A percentile compares a stretch with the other conserved stretches of the same genome.
These are phyloP conservation scores for Senecio squalidus DNA, from an alignment of 140 eudicot species.

Conservation along the genomic window DNA sequence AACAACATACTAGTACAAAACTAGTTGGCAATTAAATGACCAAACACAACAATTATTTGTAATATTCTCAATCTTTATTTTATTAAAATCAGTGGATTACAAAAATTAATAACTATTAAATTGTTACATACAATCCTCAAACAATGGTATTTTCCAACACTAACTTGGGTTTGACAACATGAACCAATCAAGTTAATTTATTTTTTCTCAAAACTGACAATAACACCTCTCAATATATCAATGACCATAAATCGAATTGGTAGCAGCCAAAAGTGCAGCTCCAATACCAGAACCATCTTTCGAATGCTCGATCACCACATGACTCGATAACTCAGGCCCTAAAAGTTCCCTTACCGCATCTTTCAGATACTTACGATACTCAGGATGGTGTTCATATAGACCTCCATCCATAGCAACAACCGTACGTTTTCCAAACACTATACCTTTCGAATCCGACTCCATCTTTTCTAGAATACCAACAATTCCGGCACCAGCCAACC, in stretches of 20 bases:
- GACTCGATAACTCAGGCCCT: conserved; percentile 50
- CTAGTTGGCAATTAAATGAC: no score
- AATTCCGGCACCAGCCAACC: conserved; percentile 84
- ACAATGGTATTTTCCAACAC: no score
- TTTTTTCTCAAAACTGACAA: no score
- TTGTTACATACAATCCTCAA: no score
- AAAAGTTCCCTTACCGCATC: conserved; percentile 65
- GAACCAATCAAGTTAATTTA: no score
- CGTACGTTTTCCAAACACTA: conserved; percentile 53
- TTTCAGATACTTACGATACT: conserved; percentile 63
- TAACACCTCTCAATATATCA: conserved; percentile 25
- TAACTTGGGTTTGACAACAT: no score
- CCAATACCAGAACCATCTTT: conserved; percentile 99
- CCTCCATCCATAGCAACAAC: conserved; percentile 99
- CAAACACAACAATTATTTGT: no score
- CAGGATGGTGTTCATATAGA: conserved; percentile 70
- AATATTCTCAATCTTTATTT: no score
- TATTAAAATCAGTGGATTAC: no score
- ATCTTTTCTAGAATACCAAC: conserved; percentile 81
- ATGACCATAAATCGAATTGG: conserved; percentile 59
- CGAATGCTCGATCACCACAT: conserved; percentile 62
- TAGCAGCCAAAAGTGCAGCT: conserved; percentile 87
- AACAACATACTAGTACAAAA: no score
- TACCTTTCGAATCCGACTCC: conserved; percentile 63
- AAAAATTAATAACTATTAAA: no score